phyloP scores from a whole-genome alignment of 78 protist genomes.

The Anaeramoeba ignava region DNA sequence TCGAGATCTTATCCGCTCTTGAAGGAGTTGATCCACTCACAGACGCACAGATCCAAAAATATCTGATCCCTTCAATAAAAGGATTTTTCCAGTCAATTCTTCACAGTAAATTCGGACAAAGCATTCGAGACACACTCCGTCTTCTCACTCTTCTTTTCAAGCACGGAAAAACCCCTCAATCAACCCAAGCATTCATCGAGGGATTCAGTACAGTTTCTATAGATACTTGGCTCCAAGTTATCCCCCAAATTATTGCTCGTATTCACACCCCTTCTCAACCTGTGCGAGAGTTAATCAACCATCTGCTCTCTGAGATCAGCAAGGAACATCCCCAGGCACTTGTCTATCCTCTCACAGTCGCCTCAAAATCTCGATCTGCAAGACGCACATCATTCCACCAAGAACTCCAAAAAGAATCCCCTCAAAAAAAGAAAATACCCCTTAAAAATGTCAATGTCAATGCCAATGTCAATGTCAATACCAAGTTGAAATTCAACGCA shows the following conservation, averaged over 20 bases:
- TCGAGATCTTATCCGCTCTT: slow-evolving; percentile 44
- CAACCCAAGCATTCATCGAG: not conserved
- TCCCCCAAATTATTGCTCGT: slow-evolving; percentile 77
- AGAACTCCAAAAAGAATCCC: not conserved
- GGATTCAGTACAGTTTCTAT: slow-evolving; percentile 11
- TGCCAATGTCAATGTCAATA: not conserved
- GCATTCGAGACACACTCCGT: slow-evolving; percentile 34
- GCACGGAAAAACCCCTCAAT: slow-evolving; percentile 31
- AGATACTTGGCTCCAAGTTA: slow-evolving; percentile 89
- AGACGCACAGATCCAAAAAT: not conserved
- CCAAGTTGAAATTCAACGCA: not conserved
- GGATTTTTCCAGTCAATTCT: not conserved
- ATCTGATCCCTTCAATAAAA: slow-evolving; percentile 22
- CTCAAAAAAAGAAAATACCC: not conserved
- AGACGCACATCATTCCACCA: not conserved
- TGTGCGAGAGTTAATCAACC: not conserved
- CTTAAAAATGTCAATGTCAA: not conserved
- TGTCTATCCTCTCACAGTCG: slow-evolving; percentile 91
- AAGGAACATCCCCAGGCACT: slow-evolving; percentile 95
- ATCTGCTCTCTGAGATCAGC: slow-evolving; percentile 35
- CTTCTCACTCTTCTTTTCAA: slow-evolving; percentile 74
- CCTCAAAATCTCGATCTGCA: not conserved
- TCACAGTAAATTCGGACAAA: not conserved
- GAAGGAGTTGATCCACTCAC: slow-evolving; percentile 21
- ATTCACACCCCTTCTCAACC: slow-evolving; percentile 38